Base-by-base conservation (phyloP, 495 filamentous ascomycete species). In the Polyplosphaeria fusca region DNA sequence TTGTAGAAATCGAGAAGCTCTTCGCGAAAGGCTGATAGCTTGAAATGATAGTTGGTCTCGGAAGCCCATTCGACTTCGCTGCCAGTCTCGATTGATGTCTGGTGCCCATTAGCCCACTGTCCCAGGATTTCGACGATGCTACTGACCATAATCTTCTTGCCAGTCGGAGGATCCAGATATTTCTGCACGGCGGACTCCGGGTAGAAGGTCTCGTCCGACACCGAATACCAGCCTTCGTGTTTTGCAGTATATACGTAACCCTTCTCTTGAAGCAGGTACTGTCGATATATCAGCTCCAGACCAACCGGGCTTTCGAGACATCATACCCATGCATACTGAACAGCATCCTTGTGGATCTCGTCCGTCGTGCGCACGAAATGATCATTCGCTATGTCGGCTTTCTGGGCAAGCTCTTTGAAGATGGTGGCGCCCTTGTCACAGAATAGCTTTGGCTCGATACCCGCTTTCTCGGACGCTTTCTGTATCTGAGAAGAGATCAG, bases 201-300 rank as follows among this genome's bases (percentile, higher is more conserved):
- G 67, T 96, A 96, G 70, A 92, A 98, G 11, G 92, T 91, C 76
- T 98, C 93, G 68, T 98, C 93, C 70, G 87, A 86, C 45, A 98
- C 87, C 46, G 86, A 93, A 68, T 98, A 98, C 93, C 93, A 98
- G 5, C 93, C 93, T 63, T 87, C 83, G 66, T 97, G 94, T 64
- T 88, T 91, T 5, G 80, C 77, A 35, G 82, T 79, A 71, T 97
- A 98, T 50, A 97, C 90, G 61, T 86, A 82, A 5, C 86, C 91
- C 42, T 80, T 76, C 44, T 90, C 83, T 60, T 79, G 70, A 39
- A 98, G 74, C 70, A 89, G 76, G 52, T 79, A 74, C 81, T 82
- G 52, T 23, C 39, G 9, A 57, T 41, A 55, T 51, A 61, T 52
- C 64, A 54, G 43, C 14, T 44, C 37, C 19, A 13, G 14, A 11